Base-by-base conservation (phyloP, 306 rosid species). In the Prosopis cineraria region DNA sequence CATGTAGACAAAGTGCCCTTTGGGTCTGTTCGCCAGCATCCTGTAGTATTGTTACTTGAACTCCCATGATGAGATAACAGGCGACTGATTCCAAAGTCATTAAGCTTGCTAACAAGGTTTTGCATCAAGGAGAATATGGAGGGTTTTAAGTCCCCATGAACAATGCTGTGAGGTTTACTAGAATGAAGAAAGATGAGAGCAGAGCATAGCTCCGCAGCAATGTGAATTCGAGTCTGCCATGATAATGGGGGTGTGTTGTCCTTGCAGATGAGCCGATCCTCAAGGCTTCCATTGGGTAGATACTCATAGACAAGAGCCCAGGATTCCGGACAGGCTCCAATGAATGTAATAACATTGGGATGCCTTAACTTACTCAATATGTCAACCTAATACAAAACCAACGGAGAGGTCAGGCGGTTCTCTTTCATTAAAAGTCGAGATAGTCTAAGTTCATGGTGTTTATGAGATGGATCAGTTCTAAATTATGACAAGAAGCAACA, bases 181-280 rank as follows among this genome's bases (percentile, higher is more conserved):
- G 97, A 88, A 72, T 95, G 99, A 66, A 95, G 98, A 81, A 86
- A 95, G n/a, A 90, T 82, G 17, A 95, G 93, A 84, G 88, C 94
- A 39, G 99, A 91, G 68, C 98, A 88, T 10, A 93, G 77, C 76
- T 93, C 98, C 1, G 90, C 74, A 40, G 90, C 98, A 6, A 95
- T 83, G 70, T 90, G 85, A 44, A 91, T 84, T 25, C 98, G 90
- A 20, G 84, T 81, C 85, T 90, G 88, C 99, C 99, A 95, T 82
- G 99, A 76, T 75, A 95, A 87, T 25, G 98, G 96, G 14, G 89
- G 79, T 11, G 88, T 53, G 44, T 88, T 90, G 36, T 85, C 90
- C 83, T 82, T 87, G 89, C 98, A 86, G 80, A 29, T 78, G 48
- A 95, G 93, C 68, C 87, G 89, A 84, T 95, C 99, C 83, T 91